Conservation (phyloP, 2,329 filamentous ascomycete genomes). For the Aspergillus fumigatus region DNA sequence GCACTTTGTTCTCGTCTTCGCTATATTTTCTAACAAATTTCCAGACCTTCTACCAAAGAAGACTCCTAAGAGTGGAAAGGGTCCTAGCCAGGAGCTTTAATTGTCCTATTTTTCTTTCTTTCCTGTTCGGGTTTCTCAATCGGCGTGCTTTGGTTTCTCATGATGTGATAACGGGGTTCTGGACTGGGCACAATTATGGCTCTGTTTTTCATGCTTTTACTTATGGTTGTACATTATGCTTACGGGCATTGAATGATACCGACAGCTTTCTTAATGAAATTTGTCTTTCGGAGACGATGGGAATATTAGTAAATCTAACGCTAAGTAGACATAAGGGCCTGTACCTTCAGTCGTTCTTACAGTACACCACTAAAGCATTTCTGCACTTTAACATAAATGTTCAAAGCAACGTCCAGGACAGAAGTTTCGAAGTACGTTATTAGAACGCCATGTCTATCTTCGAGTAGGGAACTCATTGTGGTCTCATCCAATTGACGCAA, state of each 20-base stretch:
- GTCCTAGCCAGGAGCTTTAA: constrained; percentile 89
- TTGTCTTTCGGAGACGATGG: constrained; percentile 20
- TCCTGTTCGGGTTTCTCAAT: constrained; percentile 59
- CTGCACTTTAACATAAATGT: neutral
- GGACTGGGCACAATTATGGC: constrained; percentile 56
- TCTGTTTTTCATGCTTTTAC: constrained; percentile 40
- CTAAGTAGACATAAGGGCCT: neutral
- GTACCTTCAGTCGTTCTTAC: neutral
- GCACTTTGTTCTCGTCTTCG: neutral
- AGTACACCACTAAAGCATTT: neutral
- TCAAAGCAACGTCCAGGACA: neutral
- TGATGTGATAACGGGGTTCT: constrained; percentile 71
- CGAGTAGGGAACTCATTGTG: neutral
- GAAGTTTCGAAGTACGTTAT: neutral
- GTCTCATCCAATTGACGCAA: neutral
- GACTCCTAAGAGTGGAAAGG: constrained; percentile 92
- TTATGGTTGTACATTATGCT: constrained; percentile 61
- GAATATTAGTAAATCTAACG: constrained; percentile 1
- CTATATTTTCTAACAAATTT: constrained; percentile 13
- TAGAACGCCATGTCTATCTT: neutral
- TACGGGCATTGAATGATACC: constrained; percentile 49
- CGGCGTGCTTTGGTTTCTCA: constrained; percentile 67
- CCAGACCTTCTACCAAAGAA: constrained; percentile 98
- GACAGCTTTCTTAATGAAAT: constrained; percentile 31
- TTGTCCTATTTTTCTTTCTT: constrained; percentile 46